phyloP scores from a whole-genome alignment of 1,139 yeast genomes.

The Pichia inconspicua region DNA sequence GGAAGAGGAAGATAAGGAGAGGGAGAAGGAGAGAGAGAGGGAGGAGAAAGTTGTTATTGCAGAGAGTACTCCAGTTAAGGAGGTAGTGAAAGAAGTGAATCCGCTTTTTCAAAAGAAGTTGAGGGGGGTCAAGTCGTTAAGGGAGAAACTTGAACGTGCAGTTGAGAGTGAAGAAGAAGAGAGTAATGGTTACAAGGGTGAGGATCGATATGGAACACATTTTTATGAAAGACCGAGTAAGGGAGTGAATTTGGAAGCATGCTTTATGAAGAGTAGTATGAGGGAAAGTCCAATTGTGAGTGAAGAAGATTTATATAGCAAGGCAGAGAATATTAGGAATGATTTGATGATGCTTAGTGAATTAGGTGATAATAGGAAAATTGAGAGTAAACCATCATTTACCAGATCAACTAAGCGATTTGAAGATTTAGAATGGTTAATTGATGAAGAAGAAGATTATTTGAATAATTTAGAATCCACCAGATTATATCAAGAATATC shows the following conservation, averaged over 20 bases:
- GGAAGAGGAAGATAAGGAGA: background rate
- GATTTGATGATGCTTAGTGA: background rate
- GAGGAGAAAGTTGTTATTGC: background rate
- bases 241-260: constrained; percentile 18
- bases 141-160: constrained; percentile 13
- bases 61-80: constrained; percentile 17
- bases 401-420: constrained; percentile 20
- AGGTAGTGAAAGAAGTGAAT: background rate
- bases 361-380: background rate
- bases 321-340: background rate
- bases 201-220: constrained; percentile 24
- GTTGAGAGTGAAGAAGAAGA: background rate
- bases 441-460: constrained; percentile 25
- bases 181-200: background rate
- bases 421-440: constrained; percentile 25
- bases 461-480: constrained; percentile 25
- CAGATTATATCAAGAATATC: constrained; percentile 32
- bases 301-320: background rate
- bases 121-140: constrained; percentile 5
- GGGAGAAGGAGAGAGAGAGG: background rate
- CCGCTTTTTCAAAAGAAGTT: constrained; percentile 14
- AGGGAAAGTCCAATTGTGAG: background rate
- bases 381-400: constrained; percentile 12
- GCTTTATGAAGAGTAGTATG: constrained; percentile 18
- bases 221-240: constrained; percentile 15